Evolutionary conservation across 2,329 filamentous ascomycete species (phyloP), one percentile per base, ranked within the genome.

Genomic region (Fusarium chaquense): DNA sequence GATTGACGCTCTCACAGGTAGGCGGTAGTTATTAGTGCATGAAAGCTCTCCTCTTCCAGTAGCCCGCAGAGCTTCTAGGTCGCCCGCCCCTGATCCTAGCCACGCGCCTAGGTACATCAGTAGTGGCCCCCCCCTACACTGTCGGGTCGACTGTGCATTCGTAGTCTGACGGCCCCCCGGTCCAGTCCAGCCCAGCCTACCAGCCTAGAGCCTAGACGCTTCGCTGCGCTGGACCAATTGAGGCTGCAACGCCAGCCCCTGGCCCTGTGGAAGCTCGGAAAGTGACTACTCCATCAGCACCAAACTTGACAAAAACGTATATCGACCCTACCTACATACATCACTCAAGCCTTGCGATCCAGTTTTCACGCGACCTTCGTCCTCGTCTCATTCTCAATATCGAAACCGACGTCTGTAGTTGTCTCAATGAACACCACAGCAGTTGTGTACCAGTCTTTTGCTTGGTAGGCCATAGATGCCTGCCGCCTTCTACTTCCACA

Each of bases 391-490:
- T 50, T 49, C 46, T 47, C 35, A 53, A 50, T 56, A 59, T 60
- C 57, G 41, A 58, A 54, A 50, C 53, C 58, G 26, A 60, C 55
- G 26, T 32, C 53, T 55, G 28, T 26, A 65, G 49, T 61, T 67
- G 63, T 49, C 62, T 69, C 73, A 73, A 75, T 75, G 73, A 71
- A 54, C 61, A 51, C 55, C 53, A 50, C 59, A 64, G 62, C 61
- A 65, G 45, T 54, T 65, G 62, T 62, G 63, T 64, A 54, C 65
- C 69, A 66, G 58, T 64, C 65, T 70, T 60, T 66, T 69, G 71
- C 67, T 75, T 59, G 73, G 73, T 75, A 73, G 73, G 71, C 72
- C 58, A 64, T 59, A 67, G 62, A 73, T 69, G 61, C 60, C 72
- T 70, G 65, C 65, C 65, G 55, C 69, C 61, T 49, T 65, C 62